Conservation (phyloP, 1,139 yeast genomes). For the Geotrichum klebahnii region DNA sequence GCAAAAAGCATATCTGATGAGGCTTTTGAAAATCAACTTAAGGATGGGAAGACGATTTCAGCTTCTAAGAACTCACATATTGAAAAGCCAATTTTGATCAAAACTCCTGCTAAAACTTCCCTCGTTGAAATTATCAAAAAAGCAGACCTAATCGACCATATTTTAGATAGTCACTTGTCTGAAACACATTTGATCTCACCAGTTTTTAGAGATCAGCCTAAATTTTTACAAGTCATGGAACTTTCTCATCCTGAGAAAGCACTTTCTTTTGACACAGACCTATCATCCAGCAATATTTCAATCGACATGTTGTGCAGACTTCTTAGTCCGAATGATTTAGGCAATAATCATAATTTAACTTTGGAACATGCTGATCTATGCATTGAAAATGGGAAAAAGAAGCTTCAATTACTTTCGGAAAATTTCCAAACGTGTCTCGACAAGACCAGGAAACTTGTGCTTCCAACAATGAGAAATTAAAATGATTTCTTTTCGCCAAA, state of each 20-base stretch:
- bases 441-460: neutral
- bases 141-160: no score
- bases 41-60: no score
- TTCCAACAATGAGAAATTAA: neutral
- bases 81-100: no score
- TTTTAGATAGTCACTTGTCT: no score
- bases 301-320: conserved; percentile 6
- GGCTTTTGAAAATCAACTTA: no score
- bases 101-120: no score
- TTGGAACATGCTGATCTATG: conserved; percentile 9
- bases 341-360: neutral
- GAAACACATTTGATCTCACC: no score
- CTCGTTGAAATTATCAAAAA: no score
- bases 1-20: no score
- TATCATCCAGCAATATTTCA: neutral
- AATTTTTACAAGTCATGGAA: neutral
- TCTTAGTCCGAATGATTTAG: conserved; percentile 1
- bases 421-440: neutral
- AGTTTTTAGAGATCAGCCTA: neutral
- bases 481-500: neutral
- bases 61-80: no score
- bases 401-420: neutral
- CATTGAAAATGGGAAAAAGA: neutral
- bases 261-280: neutral
- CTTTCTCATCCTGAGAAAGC: neutral